These are phyloP conservation scores for Coniochaeta sp. DNA, from an alignment of 2,329 filamentous ascomycete species.

Conservation along the genomic window DNA sequence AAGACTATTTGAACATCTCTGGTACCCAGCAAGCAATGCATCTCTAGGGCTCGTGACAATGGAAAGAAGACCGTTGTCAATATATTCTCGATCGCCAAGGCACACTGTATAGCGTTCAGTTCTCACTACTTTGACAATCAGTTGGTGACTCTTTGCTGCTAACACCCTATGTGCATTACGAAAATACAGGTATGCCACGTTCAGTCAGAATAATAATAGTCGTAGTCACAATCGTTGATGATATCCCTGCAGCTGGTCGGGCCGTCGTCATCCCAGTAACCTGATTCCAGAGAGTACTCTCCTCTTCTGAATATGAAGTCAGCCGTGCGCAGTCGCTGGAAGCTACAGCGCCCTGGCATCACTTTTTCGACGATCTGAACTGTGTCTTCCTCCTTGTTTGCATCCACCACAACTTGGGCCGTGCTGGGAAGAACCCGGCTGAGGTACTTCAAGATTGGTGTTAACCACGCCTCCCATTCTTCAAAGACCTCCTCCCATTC, in stretches of 20 bases:
- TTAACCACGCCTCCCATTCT: neutral
- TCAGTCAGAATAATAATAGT: neutral
- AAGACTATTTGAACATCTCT: no score
- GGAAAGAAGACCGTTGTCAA: no score
- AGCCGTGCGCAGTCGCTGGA: neutral
- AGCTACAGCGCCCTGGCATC: neutral
- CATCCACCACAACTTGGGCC: neutral
- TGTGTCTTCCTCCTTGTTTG: neutral
- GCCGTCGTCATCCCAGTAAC: neutral
- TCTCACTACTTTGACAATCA: no score
- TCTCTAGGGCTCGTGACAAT: no score
- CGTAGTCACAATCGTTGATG: neutral
- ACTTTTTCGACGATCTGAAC: neutral
- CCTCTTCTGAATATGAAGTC: neutral
- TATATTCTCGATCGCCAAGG: no score
- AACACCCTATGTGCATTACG: no score
- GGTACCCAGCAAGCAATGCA: no score
- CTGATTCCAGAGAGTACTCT: no score
- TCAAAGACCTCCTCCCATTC: neutral
- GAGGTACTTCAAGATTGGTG: neutral
- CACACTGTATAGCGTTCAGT: no score
- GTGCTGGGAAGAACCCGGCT: neutral
- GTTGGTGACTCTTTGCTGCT: no score
- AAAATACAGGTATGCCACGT: neutral
- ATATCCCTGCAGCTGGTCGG: constrained; percentile 1